Percentiles rank a stretch among this genome's conserved stretches.
phyloP scores from a whole-genome alignment of 75 land plant species.

The Chamaecyparis obtusa region DNA sequence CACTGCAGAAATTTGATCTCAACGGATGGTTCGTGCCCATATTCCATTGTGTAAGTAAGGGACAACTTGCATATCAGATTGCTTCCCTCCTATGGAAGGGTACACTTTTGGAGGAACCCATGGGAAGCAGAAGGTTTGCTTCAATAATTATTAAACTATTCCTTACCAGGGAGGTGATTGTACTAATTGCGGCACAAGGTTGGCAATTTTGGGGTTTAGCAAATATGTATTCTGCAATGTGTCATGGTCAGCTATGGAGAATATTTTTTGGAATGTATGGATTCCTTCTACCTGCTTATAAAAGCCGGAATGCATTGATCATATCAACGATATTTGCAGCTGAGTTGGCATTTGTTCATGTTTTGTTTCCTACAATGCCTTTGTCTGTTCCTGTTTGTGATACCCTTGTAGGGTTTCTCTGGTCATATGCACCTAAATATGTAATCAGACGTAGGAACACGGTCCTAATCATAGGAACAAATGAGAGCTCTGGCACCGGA shows the following conservation, averaged over 20 bases:
- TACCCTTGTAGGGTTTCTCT: background rate
- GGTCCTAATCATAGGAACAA: background rate
- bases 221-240: background rate
- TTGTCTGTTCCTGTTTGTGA: background rate
- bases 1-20: background rate
- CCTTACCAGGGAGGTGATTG: background rate
- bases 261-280: background rate
- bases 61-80: background rate
- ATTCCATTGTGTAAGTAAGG: background rate
- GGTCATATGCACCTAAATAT: background rate
- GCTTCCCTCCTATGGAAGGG: background rate
- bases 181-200: background rate
- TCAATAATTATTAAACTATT: background rate
- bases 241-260: background rate
- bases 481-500: background rate
- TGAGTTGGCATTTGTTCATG: background rate
- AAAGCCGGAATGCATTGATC: background rate
- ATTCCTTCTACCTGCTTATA: background rate
- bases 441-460: background rate
- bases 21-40: background rate
- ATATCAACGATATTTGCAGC: background rate
- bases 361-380: background rate
- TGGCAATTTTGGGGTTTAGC: background rate
- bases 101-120: background rate
- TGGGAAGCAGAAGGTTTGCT: background rate